phyloP scores from a whole-genome alignment of 2,329 filamentous ascomycete genomes.

The Microdochium trichocladiopsis region DNA sequence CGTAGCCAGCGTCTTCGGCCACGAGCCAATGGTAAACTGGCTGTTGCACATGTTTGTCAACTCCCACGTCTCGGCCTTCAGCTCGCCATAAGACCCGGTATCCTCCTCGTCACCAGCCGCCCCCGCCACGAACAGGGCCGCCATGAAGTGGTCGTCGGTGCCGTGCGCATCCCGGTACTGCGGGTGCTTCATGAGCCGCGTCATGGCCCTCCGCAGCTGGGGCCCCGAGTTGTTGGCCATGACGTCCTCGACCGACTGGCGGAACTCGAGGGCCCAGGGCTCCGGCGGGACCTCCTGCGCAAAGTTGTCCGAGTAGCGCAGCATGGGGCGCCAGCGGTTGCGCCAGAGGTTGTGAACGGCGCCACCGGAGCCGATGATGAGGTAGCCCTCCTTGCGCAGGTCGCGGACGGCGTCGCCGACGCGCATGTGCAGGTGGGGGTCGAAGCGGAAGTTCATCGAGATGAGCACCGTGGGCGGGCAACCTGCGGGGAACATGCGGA shows the following conservation, averaged over 20 bases:
- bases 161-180: conserved; percentile 59
- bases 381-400: conserved; percentile 44
- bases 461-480: conserved; percentile 58
- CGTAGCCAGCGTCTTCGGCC: conserved; percentile 8
- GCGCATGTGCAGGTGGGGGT: conserved; percentile 37
- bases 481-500: conserved; percentile 60
- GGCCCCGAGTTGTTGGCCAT: conserved; percentile 31
- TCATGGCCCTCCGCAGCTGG: conserved; percentile 43
- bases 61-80: conserved; percentile 60
- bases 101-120: conserved; percentile 41
- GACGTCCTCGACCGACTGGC: conserved; percentile 42
- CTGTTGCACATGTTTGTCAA: conserved; percentile 58
- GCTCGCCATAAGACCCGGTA: conserved; percentile 26
- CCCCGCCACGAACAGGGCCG: conserved; percentile 56
- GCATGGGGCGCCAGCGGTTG: conserved; percentile 59
- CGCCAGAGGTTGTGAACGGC: conserved; percentile 66
- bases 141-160: conserved; percentile 66
- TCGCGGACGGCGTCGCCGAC: conserved; percentile 50
- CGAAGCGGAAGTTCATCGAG: conserved; percentile 28
- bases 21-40: conserved; percentile 46
- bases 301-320: conserved; percentile 56
- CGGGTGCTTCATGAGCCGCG: conserved; percentile 62
- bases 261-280: conserved; percentile 55
- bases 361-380: conserved; percentile 53
- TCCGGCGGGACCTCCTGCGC: conserved; percentile 52